Evolutionary conservation across 2,329 filamentous ascomycete genomes (phyloP), one percentile per base, ranked within the genome.

Genomic region (Penicillium thymicola): DNA sequence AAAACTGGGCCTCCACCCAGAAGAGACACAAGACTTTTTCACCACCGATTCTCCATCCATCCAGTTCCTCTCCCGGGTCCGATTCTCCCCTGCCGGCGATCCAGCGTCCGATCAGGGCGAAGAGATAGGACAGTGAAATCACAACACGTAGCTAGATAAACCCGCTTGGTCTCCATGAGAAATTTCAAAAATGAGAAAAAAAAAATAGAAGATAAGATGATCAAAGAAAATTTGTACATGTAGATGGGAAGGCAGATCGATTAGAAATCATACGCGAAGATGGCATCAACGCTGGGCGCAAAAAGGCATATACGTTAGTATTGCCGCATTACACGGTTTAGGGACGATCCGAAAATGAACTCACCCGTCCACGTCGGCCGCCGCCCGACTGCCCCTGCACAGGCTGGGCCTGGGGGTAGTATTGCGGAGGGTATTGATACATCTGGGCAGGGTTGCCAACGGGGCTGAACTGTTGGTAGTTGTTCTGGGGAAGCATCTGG

Each of bases 301-400:
- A 34, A 34, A 34, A 43, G 51, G 34, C 34, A 36, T 41, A n/a
- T 30, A 28, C 21, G 42, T 52, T 51, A 21, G 42, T 28, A 43
- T 27, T 55, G 46, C 36, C 32, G 50, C 16, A 50, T 21, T 44
- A 51, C 41, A 10, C 43, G 57, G 36, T 59, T 47, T 40, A 54
- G 34, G 48, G 41, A 6, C 54, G 54, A 46, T 58, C 45, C 9
- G 44, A 51, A 49, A 49, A 54, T 45, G 42, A 46, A 72, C 79
- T 80, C 74, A 82, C 79, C 66, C 81, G 76, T 75, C 81, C 82
- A 68, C 82, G 79, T 65, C 81, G 78, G 56, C 79, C 79, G 62
- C 78, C 79, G 59, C 70, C 67, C 56, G 74, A 68, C 64, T 80
- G 78, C 60, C 75, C 71, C 65, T 75, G 74, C 51, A 74, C 67